A percentile compares a stretch with the other conserved stretches of the same genome.
These are phyloP conservation scores for Chlorella sorokiniana DNA, from an alignment of 139 green algal species.

Conservation along the genomic window DNA sequence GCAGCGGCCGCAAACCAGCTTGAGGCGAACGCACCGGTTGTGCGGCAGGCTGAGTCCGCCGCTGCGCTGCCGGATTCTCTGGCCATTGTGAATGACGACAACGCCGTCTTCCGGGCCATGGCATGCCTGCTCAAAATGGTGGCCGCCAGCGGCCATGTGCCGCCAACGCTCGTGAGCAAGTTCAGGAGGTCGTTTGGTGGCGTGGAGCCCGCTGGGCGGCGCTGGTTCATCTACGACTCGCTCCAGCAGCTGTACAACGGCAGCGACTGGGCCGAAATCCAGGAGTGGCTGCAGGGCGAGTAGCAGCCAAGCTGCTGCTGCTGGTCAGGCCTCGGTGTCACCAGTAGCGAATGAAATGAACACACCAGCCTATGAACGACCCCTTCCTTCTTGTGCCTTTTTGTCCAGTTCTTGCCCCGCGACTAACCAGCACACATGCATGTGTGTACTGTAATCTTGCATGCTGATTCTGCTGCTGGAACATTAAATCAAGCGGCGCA, in stretches of 20 bases:
- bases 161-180: not conserved
- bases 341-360: not conserved
- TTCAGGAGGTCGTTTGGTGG: slow-evolving; percentile 9
- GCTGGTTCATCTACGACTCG: slow-evolving; percentile 11
- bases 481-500: too few relatives aligned
- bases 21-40: not conserved
- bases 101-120: not conserved
- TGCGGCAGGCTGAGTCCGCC: not conserved
- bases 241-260: not conserved
- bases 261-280: slow-evolving; percentile 7
- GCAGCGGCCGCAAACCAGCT: not conserved
- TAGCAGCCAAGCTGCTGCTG: not conserved
- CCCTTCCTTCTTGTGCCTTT: too few relatives aligned
- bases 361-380: too few relatives aligned
- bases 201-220: slow-evolving; percentile 4
- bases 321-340: not conserved
- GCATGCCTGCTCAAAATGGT: not conserved
- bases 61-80: slow-evolving; percentile 6
- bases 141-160: slow-evolving; percentile 5
- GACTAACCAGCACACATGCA: too few relatives aligned
- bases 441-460: too few relatives aligned
- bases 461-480: too few relatives aligned
- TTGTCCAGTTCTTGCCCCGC: too few relatives aligned
- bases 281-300: slow-evolving; percentile 4
- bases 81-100: not conserved